phyloP scores from a whole-genome alignment of 768 basidiomycete species.

The Russula ochroleuca region DNA sequence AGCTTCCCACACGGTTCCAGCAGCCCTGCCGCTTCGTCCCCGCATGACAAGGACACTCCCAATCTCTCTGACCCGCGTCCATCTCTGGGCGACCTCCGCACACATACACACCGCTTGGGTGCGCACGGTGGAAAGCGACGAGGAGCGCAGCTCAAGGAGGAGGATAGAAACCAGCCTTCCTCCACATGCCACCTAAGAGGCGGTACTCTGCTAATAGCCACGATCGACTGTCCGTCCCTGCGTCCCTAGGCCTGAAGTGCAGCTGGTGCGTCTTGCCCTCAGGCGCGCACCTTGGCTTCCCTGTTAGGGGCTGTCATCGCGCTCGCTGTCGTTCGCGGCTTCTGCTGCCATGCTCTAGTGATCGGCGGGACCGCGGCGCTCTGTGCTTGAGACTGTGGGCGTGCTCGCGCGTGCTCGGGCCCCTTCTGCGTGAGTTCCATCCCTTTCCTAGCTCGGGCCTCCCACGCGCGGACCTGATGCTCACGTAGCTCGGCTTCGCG shows the following conservation, averaged over 20 bases:
- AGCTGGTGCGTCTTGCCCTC: neutral
- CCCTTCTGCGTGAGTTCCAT: conserved; percentile 16
- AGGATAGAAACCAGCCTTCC: conserved; percentile 15
- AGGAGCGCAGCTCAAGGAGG: conserved; percentile 21
- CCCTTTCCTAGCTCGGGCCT: conserved; percentile 13
- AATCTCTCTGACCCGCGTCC: neutral
- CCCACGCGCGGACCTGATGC: conserved; percentile 9
- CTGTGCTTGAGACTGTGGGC: neutral
- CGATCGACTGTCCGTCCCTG: conserved; percentile 4
- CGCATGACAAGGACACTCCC: neutral
- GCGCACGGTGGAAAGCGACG: neutral
- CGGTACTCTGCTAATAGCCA: conserved; percentile 12
- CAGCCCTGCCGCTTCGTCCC: conserved; percentile 14
- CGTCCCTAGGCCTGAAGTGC: neutral
- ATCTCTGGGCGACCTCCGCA: neutral
- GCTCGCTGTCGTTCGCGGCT: neutral
- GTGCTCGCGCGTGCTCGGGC: neutral
- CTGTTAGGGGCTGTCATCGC: neutral
- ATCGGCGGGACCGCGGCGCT: conserved; percentile 9
- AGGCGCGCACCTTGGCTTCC: conserved; percentile 19
- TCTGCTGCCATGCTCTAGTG: conserved; percentile 3
- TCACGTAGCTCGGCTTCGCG: conserved; percentile 14
- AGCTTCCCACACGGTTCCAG: conserved; percentile 4
- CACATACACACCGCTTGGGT: conserved; percentile 14
- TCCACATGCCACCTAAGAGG: conserved; percentile 1